Conservation (phyloP, 257 asterid species). For the Nicotiana otophora region DNA sequence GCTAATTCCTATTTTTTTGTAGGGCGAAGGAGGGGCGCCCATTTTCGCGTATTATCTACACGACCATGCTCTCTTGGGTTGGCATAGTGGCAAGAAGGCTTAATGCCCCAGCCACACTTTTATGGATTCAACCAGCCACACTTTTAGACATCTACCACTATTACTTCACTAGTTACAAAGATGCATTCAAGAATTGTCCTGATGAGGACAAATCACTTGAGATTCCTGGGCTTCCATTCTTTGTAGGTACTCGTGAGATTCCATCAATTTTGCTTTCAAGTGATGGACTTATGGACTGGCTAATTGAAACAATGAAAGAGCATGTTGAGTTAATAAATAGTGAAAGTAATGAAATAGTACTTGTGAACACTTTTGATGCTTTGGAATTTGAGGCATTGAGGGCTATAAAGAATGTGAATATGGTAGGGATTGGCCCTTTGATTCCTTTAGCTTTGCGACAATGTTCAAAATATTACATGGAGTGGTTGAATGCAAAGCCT, state of each 20-base stretch:
- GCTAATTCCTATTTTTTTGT: background rate
- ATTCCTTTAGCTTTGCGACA: constrained; percentile 33
- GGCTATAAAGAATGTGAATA: constrained; percentile 16
- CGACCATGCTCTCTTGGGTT: constrained; percentile 29
- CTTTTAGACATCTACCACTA: constrained; percentile 21
- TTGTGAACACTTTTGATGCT: constrained; percentile 38
- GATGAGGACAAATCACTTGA: background rate
- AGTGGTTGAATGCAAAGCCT: constrained; percentile 25
- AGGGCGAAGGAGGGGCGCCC: constrained; percentile 15
- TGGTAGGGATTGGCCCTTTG: constrained; percentile 45
- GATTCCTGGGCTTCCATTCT: constrained; percentile 25
- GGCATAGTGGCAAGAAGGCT: constrained; percentile 17
- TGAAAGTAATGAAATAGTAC: constrained; percentile 4
- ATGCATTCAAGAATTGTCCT: background rate
- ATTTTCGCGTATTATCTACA: constrained; percentile 16
- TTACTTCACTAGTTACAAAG: background rate
- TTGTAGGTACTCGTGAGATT: constrained; percentile 10
- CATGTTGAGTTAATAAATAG: constrained; percentile 22
- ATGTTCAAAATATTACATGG: background rate
- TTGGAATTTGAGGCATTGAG: constrained; percentile 33
- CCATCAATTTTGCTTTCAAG: constrained; percentile 23
- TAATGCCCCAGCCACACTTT: constrained; percentile 21
- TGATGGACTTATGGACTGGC: constrained; percentile 2
- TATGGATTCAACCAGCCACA: constrained; percentile 37
- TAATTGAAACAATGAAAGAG: constrained; percentile 12